Evolutionary conservation across 192 early-diverging fungal species (phyloP).

Genomic region (Entomortierella beljakovae): DNA sequence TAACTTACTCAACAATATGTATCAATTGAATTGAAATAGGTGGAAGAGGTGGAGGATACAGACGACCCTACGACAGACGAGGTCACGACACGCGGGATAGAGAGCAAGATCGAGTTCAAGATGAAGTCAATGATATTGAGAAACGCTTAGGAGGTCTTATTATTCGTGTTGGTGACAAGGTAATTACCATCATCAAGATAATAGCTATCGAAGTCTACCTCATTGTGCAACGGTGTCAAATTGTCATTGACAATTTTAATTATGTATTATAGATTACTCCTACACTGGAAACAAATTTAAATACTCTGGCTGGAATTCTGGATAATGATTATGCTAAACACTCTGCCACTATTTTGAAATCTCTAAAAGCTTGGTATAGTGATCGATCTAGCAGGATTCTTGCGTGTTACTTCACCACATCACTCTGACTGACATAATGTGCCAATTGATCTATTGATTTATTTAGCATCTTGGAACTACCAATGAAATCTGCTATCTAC

Average conservation of each 20-base stretch:
- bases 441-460: not conserved
- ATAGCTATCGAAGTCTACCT: too few relatives aligned
- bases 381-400: too few relatives aligned
- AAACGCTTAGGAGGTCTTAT: constrained; percentile 76
- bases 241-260: too few relatives aligned
- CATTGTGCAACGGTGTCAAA: too few relatives aligned
- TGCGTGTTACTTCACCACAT: too few relatives aligned
- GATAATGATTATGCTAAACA: constrained; percentile 78
- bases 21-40: too few relatives aligned
- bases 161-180: constrained; percentile 82
- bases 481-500: constrained; percentile 81
- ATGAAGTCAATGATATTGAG: constrained; percentile 72
- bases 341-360: constrained; percentile 68
- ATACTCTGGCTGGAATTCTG: constrained; percentile 75
- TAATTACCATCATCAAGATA: too few relatives aligned
- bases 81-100: constrained; percentile 39
- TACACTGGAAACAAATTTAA: constrained; percentile 71
- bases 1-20: not conserved
- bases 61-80: constrained; percentile 39
- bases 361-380: constrained; percentile 69
- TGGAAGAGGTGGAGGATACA: constrained; percentile 27
- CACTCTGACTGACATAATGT: not conserved
- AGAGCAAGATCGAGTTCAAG: constrained; percentile 44
- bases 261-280: constrained; percentile 57
- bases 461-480: constrained; percentile 74